Base-by-base conservation (phyloP, 345 rosid species). In the Hypericum androsaemum region DNA sequence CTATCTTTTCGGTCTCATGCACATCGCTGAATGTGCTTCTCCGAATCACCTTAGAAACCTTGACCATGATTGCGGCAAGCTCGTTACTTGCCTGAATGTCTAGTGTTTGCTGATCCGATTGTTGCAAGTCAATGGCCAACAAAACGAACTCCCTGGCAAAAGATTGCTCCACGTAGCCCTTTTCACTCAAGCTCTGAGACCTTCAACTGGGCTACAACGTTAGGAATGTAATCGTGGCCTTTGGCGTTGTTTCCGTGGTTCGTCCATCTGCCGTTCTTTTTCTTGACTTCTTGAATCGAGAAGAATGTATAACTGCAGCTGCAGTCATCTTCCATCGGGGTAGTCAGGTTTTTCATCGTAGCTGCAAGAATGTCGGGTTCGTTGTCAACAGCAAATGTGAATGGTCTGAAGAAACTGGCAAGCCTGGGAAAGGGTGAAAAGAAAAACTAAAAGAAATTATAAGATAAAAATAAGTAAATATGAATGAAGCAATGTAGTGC, bases 61-160 rank as follows among this genome's bases (percentile, higher is more conserved):
- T 77, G 70, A 81, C 67, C 43, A 88, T 77, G 56, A 88, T 78
- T 28, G 98, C 98, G 48, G 88, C 96, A 62, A 84, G 86, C 83
- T 92, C 98, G 54, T 83, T 71, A 38, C 59, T 74, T 22, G 76
- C 85, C 73, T 74, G 82, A 46, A 60, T 70, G 54, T 83, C 80
- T 0, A 77, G 51, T 38, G 75, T 57, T 56, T 46, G 79, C 8
- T 42, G 71, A 54, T 66, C 78, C 41, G 59, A 66, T 58, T 64
- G 77, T 54, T 49, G 66, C 38, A 76, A 70, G 28, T 79, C 80
- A 53, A 79, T 80, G 39, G 89, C 70, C 32, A 77, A 74, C 50
- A 90, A 74, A 58, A 80, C 89, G 69, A 61, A 80, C 60, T 90
- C 98, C 69, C 80, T 77, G 41, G 70, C 60, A 41, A 68, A 61